These are phyloP conservation scores for Neopestalotiopsis rosae DNA, from an alignment of 2,329 filamentous ascomycete genomes.

Conservation along the genomic window DNA sequence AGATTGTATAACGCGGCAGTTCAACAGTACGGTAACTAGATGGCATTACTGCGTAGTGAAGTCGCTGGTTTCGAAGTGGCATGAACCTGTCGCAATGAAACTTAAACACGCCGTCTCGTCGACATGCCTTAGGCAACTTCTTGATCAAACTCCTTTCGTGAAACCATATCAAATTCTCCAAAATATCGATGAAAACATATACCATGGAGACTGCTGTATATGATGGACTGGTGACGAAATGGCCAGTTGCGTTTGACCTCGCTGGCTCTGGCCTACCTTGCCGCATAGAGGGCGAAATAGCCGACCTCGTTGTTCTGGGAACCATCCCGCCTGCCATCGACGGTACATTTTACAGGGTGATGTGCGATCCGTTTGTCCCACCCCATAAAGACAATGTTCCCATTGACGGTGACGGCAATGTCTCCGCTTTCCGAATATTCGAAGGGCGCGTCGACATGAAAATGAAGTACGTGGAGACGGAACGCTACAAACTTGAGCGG, in stretches of 20 bases:
- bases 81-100: no score
- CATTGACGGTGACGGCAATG: slow-evolving; percentile 44
- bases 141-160: no score
- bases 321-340: slow-evolving; percentile 35
- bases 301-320: slow-evolving; percentile 32
- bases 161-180: neutral
- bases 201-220: slow-evolving; percentile 5
- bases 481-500: slow-evolving; percentile 38
- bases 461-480: slow-evolving; percentile 41
- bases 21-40: no score
- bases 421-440: slow-evolving; percentile 39
- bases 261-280: slow-evolving; percentile 1
- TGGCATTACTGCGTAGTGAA: no score
- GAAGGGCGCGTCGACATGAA: slow-evolving; percentile 37
- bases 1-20: no score
- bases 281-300: slow-evolving; percentile 24
- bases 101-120: no score
- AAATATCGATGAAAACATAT: neutral
- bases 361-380: slow-evolving; percentile 45
- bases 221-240: neutral
- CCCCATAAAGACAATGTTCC: slow-evolving; percentile 40
- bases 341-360: slow-evolving; percentile 43
- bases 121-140: no score
- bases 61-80: no score
- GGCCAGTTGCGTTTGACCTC: neutral